These are phyloP conservation scores for Candida methanosorbosa DNA, from an alignment of 805 yeast species.

Conservation along the genomic window DNA sequence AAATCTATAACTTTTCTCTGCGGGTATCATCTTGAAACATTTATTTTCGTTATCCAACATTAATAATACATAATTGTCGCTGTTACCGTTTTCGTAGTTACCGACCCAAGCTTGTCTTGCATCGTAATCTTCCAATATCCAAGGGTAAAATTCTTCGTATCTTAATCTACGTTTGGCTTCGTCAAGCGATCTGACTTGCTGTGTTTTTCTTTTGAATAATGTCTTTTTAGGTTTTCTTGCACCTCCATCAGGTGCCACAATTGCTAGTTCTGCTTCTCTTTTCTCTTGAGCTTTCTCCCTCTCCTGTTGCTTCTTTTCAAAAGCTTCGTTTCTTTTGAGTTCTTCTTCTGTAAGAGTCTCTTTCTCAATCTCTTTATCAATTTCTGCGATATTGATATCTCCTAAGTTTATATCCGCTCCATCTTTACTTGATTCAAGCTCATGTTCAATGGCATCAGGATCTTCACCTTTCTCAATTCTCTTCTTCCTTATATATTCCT, in stretches of 20 bases:
- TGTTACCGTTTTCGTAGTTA: slow-evolving; percentile 80
- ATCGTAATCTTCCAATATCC: slow-evolving; percentile 97
- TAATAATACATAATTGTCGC: slow-evolving; percentile 78
- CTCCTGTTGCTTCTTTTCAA: slow-evolving; percentile 16
- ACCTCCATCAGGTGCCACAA: slow-evolving; percentile 89
- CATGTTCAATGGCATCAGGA: slow-evolving; percentile 10
- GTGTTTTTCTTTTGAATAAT: slow-evolving; percentile 66
- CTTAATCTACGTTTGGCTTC: slow-evolving; percentile 77
- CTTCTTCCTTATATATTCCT: slow-evolving; percentile 18
- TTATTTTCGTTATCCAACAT: slow-evolving; percentile 75
- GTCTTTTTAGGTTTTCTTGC: slow-evolving; percentile 59
- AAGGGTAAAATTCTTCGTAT: slow-evolving; percentile 94
- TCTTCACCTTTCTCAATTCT: slow-evolving; percentile 10
- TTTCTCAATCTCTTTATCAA: slow-evolving; percentile 21
- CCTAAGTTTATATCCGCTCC: background rate
- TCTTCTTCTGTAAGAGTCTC: slow-evolving; percentile 30
- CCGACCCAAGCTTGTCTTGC: slow-evolving; percentile 94
- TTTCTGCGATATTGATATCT: slow-evolving; percentile 8
- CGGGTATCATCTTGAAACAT: slow-evolving; percentile 82
- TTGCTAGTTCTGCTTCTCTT: slow-evolving; percentile 42
- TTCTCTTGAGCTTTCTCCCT: slow-evolving; percentile 25
- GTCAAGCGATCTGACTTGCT: slow-evolving; percentile 73
- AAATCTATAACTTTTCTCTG: slow-evolving; percentile 88
- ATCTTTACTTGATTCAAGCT: slow-evolving; percentile 4
- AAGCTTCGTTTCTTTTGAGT: slow-evolving; percentile 23